These are phyloP conservation scores for Endogone sp. DNA, from an alignment of 192 early-diverging fungal genomes.

Conservation along the genomic window DNA sequence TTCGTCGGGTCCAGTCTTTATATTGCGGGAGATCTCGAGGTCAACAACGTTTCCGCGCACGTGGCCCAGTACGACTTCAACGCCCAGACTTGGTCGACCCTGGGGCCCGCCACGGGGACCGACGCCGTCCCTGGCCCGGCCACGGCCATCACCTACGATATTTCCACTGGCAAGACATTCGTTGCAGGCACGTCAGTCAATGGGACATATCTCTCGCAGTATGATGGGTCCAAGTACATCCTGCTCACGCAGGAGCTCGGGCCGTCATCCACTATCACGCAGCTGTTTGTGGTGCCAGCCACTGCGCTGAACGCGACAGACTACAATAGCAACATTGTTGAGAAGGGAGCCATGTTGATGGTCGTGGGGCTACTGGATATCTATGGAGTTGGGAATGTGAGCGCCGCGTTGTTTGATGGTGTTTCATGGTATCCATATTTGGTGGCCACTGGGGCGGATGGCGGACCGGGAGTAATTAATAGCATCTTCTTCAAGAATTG, in stretches of 20 bases:
- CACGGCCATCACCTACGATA: too few species aligned
- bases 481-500: slow-evolving; percentile 16
- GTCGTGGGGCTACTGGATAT: slow-evolving; percentile 40
- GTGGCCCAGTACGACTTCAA: slow-evolving; percentile 4
- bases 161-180: too few species aligned
- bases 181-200: too few species aligned
- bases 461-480: slow-evolving; percentile 15
- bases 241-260: not conserved
- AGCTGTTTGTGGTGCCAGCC: not conserved
- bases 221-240: too few species aligned
- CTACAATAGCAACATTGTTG: slow-evolving; percentile 1
- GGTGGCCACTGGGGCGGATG: slow-evolving; percentile 26
- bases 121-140: too few species aligned
- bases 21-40: not conserved
- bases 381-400: slow-evolving; percentile 29
- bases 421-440: slow-evolving; percentile 38
- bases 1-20: slow-evolving; percentile 17
- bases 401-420: slow-evolving; percentile 45
- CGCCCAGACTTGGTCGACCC: too few species aligned
- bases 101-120: too few species aligned
- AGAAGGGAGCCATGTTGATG: slow-evolving; percentile 30
- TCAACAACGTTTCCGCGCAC: not conserved
- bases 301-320: not conserved
- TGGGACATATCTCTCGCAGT: too few species aligned
- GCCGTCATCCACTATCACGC: not conserved